Evolutionary conservation across 2,329 filamentous ascomycete species (phyloP), one percentile per base, ranked within the genome.

Genomic region (Sordariomycetes sp.): DNA sequence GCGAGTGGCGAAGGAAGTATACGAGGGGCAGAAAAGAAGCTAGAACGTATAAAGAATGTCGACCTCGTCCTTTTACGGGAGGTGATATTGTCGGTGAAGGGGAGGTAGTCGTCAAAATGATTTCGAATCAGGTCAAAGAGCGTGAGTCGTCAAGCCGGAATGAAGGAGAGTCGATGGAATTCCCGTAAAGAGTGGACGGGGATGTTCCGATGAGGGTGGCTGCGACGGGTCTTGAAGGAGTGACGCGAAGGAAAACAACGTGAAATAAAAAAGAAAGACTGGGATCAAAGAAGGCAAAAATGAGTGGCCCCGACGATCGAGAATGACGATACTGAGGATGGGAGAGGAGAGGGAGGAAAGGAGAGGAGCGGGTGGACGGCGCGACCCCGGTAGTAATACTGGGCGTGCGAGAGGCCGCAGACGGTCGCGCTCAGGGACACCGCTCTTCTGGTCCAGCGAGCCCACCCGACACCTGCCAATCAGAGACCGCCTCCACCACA

Each of bases 371-470:
- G 68, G 67, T 64, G 68, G 69, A 67, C 62, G 66, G 67, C 68
- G 66, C 28, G 71, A 69, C 68, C 69, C 70, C 67, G 66, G 65
- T 64, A 64, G 63, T 66, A 66, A 67, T 66, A 66, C 65, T 62
- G 60, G n/a, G 61, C 61, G 54, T 57, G 61, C 57, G 59, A 60
- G 59, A 59, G 56, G 61, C 63, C 63, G 63, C 4, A 48, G 18
- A 48, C 7, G 43, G 14, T 40, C 37, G 12, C 32, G 24, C 24
- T 28, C 12, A 53, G 32, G 51, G 51, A 53, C 51, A 54, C 55
- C 52, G 58, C 57, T 60, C 59, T 58, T 48, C 43, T 48, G 43
- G n/a, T n/a, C 43, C 43, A 48, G 43, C 43, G 20, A 48, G 10
- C 43, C 43, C 43, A 48, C 43, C 43, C 18, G 20, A 3, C 14